Conservation (phyloP, 1,139 yeast species). For the Debaryomyces sp. region DNA sequence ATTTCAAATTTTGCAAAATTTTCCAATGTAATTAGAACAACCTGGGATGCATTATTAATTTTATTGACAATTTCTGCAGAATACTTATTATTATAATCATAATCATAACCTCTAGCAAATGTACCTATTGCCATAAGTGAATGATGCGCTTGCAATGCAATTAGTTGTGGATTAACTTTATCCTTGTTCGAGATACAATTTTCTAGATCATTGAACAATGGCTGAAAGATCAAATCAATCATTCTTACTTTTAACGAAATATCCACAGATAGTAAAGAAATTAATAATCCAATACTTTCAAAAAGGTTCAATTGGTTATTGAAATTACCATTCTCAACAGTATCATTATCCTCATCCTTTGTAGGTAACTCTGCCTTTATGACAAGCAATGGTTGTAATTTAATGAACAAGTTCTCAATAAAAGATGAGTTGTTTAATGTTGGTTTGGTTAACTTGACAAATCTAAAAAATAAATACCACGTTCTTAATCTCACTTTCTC, state of each 20-base stretch:
- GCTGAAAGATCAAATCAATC: conserved; percentile 67
- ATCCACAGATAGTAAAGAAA: conserved; percentile 49
- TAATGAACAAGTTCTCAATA: conserved; percentile 40
- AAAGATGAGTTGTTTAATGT: conserved; percentile 33
- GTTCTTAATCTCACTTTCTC: conserved; percentile 79
- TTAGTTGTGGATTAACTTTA: conserved; percentile 39
- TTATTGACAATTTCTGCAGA: conserved; percentile 48
- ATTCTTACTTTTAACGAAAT: conserved; percentile 46
- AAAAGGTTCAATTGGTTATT: conserved; percentile 80
- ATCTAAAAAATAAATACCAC: conserved; percentile 88
- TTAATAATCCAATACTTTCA: conserved; percentile 75
- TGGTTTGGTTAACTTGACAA: conserved; percentile 77
- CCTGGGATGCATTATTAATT: conserved; percentile 76
- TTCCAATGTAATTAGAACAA: conserved; percentile 81
- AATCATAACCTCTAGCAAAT: conserved; percentile 79
- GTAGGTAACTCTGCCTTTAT: conserved; percentile 62
- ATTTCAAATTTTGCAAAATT: conserved; percentile 65
- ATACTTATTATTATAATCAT: conserved; percentile 33
- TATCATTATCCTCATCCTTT: conserved; percentile 54
- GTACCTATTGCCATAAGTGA: conserved; percentile 88
- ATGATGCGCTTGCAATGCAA: conserved; percentile 80
- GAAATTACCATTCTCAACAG: conserved; percentile 64
- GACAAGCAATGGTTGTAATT: conserved; percentile 52
- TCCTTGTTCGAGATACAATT: conserved; percentile 50
- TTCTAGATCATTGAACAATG: conserved; percentile 79